phyloP scores from a whole-genome alignment of 352 stramenopile genomes.

The Globisporangium okanoganense region DNA sequence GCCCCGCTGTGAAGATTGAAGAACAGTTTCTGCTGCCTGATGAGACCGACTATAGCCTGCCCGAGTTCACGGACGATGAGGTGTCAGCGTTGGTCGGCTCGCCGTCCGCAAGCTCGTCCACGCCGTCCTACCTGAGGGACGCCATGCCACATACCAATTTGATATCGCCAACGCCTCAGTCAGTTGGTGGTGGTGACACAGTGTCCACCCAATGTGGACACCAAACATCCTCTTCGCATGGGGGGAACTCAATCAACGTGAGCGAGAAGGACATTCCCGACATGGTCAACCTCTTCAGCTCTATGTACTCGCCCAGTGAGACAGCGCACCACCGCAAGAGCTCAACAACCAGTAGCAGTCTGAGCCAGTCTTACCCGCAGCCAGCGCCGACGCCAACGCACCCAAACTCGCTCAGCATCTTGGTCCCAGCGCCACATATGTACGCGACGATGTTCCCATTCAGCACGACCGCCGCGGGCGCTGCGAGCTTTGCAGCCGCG shows the following conservation, averaged over 20 bases:
- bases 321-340: not conserved
- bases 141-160: slow-evolving; percentile 6
- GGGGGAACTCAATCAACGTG: slow-evolving; percentile 14
- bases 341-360: not conserved
- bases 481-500: slow-evolving; percentile 1
- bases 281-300: slow-evolving; percentile 66
- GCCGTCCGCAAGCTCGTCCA: slow-evolving; percentile 27
- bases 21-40: slow-evolving; percentile 28
- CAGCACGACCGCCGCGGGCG: not conserved
- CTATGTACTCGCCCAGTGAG: slow-evolving; percentile 47
- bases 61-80: slow-evolving; percentile 41
- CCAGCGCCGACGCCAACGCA: slow-evolving; percentile 7
- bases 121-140: slow-evolving; percentile 11
- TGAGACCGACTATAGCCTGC: slow-evolving; percentile 28
- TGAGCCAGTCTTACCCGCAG: not conserved
- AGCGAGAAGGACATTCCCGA: slow-evolving; percentile 48
- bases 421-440: slow-evolving; percentile 31
- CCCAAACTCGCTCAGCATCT: slow-evolving; percentile 19
- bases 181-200: not conserved
- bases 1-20: slow-evolving; percentile 7
- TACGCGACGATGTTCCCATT: slow-evolving; percentile 26
- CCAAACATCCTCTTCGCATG: not conserved
- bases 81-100: slow-evolving; percentile 33
- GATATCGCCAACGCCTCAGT: not conserved
- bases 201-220: not conserved